Evolutionary conservation across 441 rosid species (phyloP), one percentile per base, ranked within the genome.

Genomic region (Erodium chrysanthum): DNA sequence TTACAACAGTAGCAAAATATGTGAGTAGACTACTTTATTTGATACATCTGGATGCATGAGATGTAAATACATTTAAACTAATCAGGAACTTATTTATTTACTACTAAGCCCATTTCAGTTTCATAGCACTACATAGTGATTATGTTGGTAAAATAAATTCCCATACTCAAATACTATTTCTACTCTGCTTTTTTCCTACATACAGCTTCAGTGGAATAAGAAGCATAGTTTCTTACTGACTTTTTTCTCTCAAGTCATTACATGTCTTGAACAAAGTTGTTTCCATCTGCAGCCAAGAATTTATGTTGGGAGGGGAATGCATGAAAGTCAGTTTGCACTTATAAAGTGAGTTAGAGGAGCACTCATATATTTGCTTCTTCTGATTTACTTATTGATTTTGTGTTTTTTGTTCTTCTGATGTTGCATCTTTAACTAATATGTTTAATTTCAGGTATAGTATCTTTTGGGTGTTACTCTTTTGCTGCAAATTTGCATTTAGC

Each of bases 271-370:
- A 59, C 68, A 66, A 48, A 18, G 65, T 42, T 29, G 70, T 70
- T 66, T 69, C 59, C 68, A 12, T 73, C 68, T 79, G 80, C 95
- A 95, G 98, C 99, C 96, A 71, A 88, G 99, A 82, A 83, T 92
- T 68, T 95, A 92, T 67, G 76, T 95, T 33, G 99, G 98, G 64
- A 88, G 98, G 78, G 99, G 99, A 73, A 92, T 95, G 98, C 99
- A 95, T 78, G 99, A 95, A 82, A 95, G 98, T 75, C 99, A 95
- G 75, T 83, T 92, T 82, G 73, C 95, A 67, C 93, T 95, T 60
- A 67, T 95, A 66, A 92, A 90, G 99, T 95, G 77, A 88, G 98
- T 83, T 56, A 60, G 31, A n/a, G n/a, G n/a, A n/a, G n/a, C n/a
- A n/a, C n/a, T n/a, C n/a, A n/a, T n/a, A n/a, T n/a, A n/a, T n/a